Evolutionary conservation across 2,329 filamentous ascomycete species (phyloP).

Genomic region (Colletotrichum tamarilloi): DNA sequence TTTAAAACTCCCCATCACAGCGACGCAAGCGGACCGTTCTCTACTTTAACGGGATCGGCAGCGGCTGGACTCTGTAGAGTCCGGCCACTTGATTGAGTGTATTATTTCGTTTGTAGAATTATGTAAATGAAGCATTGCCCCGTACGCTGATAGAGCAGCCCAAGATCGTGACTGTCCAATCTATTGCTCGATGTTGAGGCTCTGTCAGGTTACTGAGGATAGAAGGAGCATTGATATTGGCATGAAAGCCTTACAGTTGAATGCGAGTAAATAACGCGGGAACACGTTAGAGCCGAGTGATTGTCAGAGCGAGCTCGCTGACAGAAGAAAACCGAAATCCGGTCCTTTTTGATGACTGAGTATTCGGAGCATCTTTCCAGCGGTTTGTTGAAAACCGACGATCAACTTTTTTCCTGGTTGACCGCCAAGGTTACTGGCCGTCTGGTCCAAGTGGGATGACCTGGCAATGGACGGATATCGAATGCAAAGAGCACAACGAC

Average conservation of each 20-base stretch:
- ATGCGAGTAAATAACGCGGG: not conserved
- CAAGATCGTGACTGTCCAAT: too few species aligned
- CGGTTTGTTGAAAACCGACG: not conserved
- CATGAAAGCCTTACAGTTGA: not conserved
- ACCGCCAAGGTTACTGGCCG: not conserved
- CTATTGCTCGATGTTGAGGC: too few species aligned
- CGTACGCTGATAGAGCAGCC: not conserved
- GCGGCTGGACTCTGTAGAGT: slow-evolving; percentile 6
- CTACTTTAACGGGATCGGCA: not conserved
- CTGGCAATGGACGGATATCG: not conserved
- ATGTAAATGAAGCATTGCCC: slow-evolving; percentile 16
- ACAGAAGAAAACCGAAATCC: not conserved
- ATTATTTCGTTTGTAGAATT: slow-evolving; percentile 35
- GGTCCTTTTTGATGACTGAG: not conserved
- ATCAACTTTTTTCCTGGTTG: not conserved
- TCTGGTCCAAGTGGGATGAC: not conserved
- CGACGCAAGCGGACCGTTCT: not conserved
- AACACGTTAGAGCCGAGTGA: too few species aligned
- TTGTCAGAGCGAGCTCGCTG: not conserved
- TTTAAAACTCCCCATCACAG: not conserved
- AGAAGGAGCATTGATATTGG: not conserved
- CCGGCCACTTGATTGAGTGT: slow-evolving; percentile 11
- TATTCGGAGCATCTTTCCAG: not conserved
- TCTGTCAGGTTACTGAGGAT: not conserved
- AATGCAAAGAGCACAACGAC: not conserved